Conservation (phyloP, 257 asterid species). For the Pogostemon cablin region DNA sequence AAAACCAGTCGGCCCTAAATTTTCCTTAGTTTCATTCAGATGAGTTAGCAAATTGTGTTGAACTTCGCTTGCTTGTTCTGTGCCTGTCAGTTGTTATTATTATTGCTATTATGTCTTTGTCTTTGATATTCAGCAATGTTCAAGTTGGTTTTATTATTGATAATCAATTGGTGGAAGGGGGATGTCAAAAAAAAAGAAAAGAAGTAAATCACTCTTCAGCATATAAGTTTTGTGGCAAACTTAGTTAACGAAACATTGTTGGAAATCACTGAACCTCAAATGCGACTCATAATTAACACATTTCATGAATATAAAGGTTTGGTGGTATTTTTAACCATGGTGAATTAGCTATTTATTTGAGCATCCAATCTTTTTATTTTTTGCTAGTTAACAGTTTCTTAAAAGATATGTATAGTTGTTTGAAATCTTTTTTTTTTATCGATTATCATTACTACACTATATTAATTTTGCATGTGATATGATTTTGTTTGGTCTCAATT, state of each 20-base stretch:
- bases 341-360: conserved; percentile 6
- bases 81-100: not conserved
- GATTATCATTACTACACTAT: not conserved
- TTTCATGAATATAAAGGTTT: not conserved
- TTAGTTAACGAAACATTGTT: not conserved
- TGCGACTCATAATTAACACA: not conserved
- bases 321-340: not conserved
- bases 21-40: not conserved
- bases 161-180: conserved; percentile 5
- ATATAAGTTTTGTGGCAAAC: not conserved
- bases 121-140: not conserved
- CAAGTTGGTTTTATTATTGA: not conserved
- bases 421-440: not conserved
- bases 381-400: not conserved
- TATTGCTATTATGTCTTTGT: not conserved
- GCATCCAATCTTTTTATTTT: not conserved
- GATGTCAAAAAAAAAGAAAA: not conserved
- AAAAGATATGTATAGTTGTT: not conserved
- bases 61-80: conserved; percentile 3
- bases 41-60: not conserved
- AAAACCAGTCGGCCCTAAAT: too few relatives aligned
- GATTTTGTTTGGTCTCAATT: conserved; percentile 14
- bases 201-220: not conserved
- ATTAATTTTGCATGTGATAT: not conserved
- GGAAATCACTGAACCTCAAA: not conserved